Evolutionary conservation across 495 filamentous ascomycete genomes (phyloP).

Genomic region (Parmelia sp.): DNA sequence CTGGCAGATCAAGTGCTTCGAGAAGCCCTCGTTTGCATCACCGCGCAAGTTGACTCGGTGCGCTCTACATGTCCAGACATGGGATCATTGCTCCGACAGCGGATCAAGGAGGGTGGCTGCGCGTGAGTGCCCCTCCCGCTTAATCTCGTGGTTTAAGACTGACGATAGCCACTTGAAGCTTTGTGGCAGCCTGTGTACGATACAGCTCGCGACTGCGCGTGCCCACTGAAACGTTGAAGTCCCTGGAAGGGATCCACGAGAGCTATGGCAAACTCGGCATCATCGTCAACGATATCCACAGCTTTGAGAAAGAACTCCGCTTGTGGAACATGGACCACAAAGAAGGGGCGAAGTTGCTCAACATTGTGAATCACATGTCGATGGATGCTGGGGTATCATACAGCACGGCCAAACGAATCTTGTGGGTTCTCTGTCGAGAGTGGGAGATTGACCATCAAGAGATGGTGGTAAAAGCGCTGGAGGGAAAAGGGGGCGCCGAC

Average conservation of each 20-base stretch:
- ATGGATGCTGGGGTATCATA: constrained; percentile 23
- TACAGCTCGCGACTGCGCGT: constrained; percentile 36
- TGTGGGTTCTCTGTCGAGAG: constrained; percentile 33
- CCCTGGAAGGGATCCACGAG: constrained; percentile 47
- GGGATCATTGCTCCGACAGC: constrained; percentile 6
- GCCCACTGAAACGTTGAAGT: constrained; percentile 24
- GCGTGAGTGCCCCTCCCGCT: constrained; percentile 46
- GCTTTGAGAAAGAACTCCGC: constrained; percentile 35
- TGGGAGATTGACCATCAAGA: constrained; percentile 28
- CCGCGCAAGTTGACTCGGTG: constrained; percentile 29
- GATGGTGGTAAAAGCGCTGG: constrained; percentile 17
- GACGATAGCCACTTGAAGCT: constrained; percentile 46
- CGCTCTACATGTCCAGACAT: constrained; percentile 6
- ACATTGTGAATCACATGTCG: constrained; percentile 27
- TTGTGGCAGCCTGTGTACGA: constrained; percentile 58
- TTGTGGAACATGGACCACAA: constrained; percentile 22
- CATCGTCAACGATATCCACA: constrained; percentile 46
- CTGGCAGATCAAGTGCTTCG: constrained; percentile 35
- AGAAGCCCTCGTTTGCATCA: constrained; percentile 34
- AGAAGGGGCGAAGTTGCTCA: constrained; percentile 32
- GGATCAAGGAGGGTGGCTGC: constrained; percentile 23
- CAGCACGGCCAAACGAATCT: constrained; percentile 29
- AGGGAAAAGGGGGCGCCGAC: background rate
- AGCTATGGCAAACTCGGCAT: constrained; percentile 42
- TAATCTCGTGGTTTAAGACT: constrained; percentile 32